Evolutionary conservation across 1,284 basidiomycete genomes (phyloP), one percentile per base, ranked within the genome.

Genomic region (Tranzscheliella williamsii): DNA sequence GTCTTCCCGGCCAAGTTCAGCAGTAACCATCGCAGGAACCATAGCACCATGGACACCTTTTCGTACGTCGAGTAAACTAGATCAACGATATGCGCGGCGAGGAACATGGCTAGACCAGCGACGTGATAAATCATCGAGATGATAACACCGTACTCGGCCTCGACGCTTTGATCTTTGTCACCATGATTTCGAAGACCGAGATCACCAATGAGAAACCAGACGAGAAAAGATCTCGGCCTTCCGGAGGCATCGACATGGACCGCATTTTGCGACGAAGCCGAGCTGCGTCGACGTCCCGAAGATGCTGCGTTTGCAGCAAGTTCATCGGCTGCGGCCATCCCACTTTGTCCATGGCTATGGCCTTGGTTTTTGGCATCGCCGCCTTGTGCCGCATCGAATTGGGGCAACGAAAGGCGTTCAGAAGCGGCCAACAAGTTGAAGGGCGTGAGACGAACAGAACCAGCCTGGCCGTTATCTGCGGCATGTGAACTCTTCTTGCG

Each of bases 21-120:
- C 32, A 66, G 36, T 20, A 66, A 47, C 74, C 74, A 76, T 12
- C 64, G 54, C 15, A 71, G 30, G 47, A 76, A 75, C 74, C 74
- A 76, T 1, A 70, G 29, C 4, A 56, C 15, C 16, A 72, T 36
- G 4, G 56, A 43, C 0, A 63, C 24, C 4, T 33, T 36, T 22
- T 73, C 71, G 24, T 52, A 62, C 12, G 43, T 35, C 24, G 60
- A 49, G 26, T 56, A 64, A 4, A 36, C 45, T 8, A 75, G 51
- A 29, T 73, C 74, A 13, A 76, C 42, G 2, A 69, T 15, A 48
- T 76, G 74, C 2, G 74, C 72, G 5, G 67, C 31, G n/a, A 69
- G 27, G 38, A 73, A 76, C n/a, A 73, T 47, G 15, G 63, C n/a
- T 45, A 75, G 65, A 7, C 60, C 68, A 16, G 65, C 46, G 11